Evolutionary conservation across 2,329 filamentous ascomycete genomes (phyloP).

Genomic region (Xylariales sp.): DNA sequence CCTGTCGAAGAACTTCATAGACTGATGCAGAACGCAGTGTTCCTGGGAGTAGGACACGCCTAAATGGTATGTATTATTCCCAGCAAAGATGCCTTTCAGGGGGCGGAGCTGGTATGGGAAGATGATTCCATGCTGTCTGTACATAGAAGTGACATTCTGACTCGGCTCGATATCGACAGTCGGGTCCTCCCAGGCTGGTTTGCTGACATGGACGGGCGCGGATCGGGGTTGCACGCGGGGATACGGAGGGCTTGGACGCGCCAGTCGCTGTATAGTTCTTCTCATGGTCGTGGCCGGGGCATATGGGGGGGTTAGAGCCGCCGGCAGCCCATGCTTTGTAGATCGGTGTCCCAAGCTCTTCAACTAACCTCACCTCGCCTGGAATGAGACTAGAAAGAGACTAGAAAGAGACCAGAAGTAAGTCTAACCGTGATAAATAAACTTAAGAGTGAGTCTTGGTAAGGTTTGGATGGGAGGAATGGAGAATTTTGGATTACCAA

Average conservation of each 20-base stretch:
- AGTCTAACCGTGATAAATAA: too few relatives aligned
- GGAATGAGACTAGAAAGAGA: too few relatives aligned
- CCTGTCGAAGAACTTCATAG: conserved; percentile 47
- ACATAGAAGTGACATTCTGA: conserved; percentile 35
- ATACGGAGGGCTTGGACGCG: neutral
- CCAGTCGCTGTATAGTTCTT: conserved; percentile 34
- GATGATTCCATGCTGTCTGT: conserved; percentile 59
- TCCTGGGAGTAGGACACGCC: conserved; percentile 22
- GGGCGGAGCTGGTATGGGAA: conserved; percentile 33
- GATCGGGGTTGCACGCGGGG: neutral
- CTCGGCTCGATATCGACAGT: conserved; percentile 33
- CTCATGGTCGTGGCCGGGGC: conserved; percentile 39
- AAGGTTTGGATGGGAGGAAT: too few relatives aligned
- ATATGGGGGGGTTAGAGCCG: conserved; percentile 19
- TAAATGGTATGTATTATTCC: conserved; percentile 37
- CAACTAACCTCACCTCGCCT: too few relatives aligned
- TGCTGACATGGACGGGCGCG: neutral
- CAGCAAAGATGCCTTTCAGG: conserved; percentile 23
- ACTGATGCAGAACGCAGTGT: conserved; percentile 46
- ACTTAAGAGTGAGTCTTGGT: too few relatives aligned
- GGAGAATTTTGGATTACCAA: too few relatives aligned
- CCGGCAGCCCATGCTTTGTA: conserved; percentile 18
- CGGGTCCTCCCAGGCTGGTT: neutral
- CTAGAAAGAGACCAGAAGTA: too few relatives aligned
- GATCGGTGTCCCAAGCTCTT: neutral